Evolutionary conservation across 1,284 basidiomycete genomes (phyloP), one percentile per base, ranked within the genome.

Genomic region (Cerioporus squamosus): DNA sequence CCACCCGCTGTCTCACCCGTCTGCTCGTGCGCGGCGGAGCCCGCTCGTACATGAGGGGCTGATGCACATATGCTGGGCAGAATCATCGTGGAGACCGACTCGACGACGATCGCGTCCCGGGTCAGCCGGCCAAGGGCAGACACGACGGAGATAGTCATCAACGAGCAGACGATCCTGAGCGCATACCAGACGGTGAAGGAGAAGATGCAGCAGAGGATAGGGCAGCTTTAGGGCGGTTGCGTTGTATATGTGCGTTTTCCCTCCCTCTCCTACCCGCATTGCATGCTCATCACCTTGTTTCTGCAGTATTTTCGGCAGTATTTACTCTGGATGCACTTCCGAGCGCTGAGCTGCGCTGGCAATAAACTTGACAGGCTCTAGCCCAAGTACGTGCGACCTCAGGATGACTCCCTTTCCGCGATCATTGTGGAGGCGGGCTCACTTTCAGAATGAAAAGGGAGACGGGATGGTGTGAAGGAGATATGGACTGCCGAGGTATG

Each of bases 71-170:
- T 57, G 38, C 2, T 22, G n/a, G n/a, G n/a, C n/a, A 98, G 97
- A 44, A 93, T 99, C 74, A 97, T 99, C 66, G 90, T 99, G 47
- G 97, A 99, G 76, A 99, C 96, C 1, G 97, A 99, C 75, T 84
- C 95, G 5, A 88, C 93, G 0, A 94, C 96, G 10, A 97, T 99
- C 70, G 95, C 96, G 0, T 95, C 95, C 36, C 82, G 97, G 58
- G 97, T 99, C 48, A 97, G 94, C 65, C 81, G 96, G 65, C 94
- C 97, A 48, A 89, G 88, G 68, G 90, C 96, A 18, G 97, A 99
- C 74, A 91, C 94, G 54, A 92, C 92, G 42, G 96, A 98, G 70
- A 97, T 99, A 65, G 93, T 97, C 63, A 97, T 99, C 83, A 99
- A 98, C 81, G 97, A 99, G 77, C 95, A 98, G 77, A 97, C 94